Evolutionary conservation across 148 eudicot species (phyloP), one percentile per base, ranked within the genome.

Genomic region (Selenicereus undatus): DNA sequence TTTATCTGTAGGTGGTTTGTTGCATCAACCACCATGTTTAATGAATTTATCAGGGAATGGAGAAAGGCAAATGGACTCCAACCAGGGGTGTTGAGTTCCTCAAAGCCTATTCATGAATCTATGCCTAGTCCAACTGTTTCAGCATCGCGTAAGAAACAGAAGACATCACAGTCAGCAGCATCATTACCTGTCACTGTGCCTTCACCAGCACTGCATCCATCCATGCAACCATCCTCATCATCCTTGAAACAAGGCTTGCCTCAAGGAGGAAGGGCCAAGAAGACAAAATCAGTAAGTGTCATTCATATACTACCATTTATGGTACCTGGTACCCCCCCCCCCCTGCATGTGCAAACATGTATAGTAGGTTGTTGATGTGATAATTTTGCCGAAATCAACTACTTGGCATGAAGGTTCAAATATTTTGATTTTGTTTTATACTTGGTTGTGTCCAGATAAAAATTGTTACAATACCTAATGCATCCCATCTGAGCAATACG

Each of bases 71-170:
- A 90, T 83, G 97, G 91, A 30, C 81, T 83, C 74, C 98, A 93
- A 86, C 84, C 93, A 66, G 89, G 88, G 76, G 85, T 90, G 83
- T 87, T 75, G 81, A 82, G 83, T 73, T 74, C 91, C 71, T 86
- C 89, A 79, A 96, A 88, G 81, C 84, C 91, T 71, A 78, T 84
- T 82, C 93, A 90, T 82, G 93, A 93, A 77, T 88, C 92, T 66
- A 65, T 86, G 29, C 95, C 97, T 73, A 90, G 97, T 83, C 94
- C 97, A 65, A 90, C 97, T 45, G 86, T 93, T 80, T 90, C 99
- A 71, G 99, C 93, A 9, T 91, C 93, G 21, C 94, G 94, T 69
- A 95, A 90, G 85, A 93, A 91, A 76, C 96, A 86, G 81, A 93
- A 89, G 87, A 83, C 88, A 77, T 84, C 82, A 52, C 93, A 85